Conservation (phyloP, 306 rosid genomes). For the Trifolium subterraneum region DNA sequence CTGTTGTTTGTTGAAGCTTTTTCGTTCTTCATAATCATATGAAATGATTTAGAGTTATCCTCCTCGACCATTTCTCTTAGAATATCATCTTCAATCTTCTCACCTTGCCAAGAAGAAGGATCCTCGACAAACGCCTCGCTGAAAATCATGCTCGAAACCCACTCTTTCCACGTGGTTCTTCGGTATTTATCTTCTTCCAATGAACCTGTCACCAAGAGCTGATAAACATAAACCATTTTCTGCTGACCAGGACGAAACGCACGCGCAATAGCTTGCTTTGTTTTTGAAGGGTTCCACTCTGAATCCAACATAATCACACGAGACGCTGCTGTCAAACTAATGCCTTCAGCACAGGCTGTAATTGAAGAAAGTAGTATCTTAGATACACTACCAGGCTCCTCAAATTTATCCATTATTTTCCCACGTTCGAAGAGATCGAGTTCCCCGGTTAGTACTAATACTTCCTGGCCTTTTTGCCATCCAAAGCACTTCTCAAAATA, state of each 20-base stretch:
- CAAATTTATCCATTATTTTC: conserved; percentile 84
- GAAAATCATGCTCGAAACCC: conserved; percentile 96
- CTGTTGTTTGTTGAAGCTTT: conserved; percentile 72
- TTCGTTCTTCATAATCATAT: conserved; percentile 93
- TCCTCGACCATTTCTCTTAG: conserved; percentile 87
- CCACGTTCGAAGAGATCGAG: conserved; percentile 92
- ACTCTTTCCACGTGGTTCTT: conserved; percentile 92
- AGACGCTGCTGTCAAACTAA: conserved; percentile 95
- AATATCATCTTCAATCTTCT: conserved; percentile 90
- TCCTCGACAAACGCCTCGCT: conserved; percentile 94
- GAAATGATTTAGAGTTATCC: conserved; percentile 76
- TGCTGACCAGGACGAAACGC: conserved; percentile 97
- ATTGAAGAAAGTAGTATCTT: conserved; percentile 93
- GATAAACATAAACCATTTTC: conserved; percentile 87
- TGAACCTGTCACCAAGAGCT: conserved; percentile 78
- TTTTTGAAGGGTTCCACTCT: conserved; percentile 95
- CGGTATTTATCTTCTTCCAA: conserved; percentile 81
- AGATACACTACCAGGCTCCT: conserved; percentile 72
- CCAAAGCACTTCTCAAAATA: conserved; percentile 76
- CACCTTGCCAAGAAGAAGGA: conserved; percentile 85
- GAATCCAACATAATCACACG: conserved; percentile 89
- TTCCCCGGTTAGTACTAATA: conserved; percentile 82
- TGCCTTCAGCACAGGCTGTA: conserved; percentile 96
- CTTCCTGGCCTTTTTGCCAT: conserved; percentile 77
- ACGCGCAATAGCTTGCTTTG: conserved; percentile 93